A percentile compares a stretch with the other conserved stretches of the same genome.
phyloP scores from a whole-genome alignment of 805 yeast species.

The Lachancea kluyveri region DNA sequence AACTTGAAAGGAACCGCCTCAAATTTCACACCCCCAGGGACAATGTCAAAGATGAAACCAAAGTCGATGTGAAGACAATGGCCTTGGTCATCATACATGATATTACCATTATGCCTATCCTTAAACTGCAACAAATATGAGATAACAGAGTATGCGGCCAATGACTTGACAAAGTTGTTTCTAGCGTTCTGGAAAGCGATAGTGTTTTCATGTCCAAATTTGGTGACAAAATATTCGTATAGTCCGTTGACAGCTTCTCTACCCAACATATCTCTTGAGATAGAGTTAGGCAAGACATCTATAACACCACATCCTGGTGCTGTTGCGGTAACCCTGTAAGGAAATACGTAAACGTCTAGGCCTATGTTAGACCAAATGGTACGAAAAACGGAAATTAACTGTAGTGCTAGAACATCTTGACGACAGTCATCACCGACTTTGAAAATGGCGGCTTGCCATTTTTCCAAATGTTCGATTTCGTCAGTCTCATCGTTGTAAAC shows the following conservation, averaged over 20 bases:
- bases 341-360: constrained; percentile 84
- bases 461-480: constrained; percentile 44
- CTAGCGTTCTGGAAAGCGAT: constrained; percentile 88
- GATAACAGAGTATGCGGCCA: constrained; percentile 91
- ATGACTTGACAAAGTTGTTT: constrained; percentile 84
- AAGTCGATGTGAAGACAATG: constrained; percentile 94
- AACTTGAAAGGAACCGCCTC: constrained; percentile 98
- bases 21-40: constrained; percentile 97
- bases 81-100: constrained; percentile 92
- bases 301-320: constrained; percentile 99
- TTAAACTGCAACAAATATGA: constrained; percentile 89
- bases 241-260: constrained; percentile 97
- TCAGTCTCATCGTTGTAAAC: constrained; percentile 36
- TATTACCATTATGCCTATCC: constrained; percentile 97
- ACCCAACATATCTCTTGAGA: constrained; percentile 96
- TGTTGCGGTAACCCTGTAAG: constrained; percentile 94
- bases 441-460: constrained; percentile 93
- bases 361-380: constrained; percentile 87
- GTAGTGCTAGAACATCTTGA: constrained; percentile 92
- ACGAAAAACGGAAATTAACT: constrained; percentile 84
- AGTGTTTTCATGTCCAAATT: constrained; percentile 91
- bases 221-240: constrained; percentile 84
- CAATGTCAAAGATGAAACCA: constrained; percentile 98
- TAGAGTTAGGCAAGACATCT: constrained; percentile 92
- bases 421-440: constrained; percentile 99